Conservation (phyloP, 192 early-diverging fungal species). For the Mortierella claussenii region DNA sequence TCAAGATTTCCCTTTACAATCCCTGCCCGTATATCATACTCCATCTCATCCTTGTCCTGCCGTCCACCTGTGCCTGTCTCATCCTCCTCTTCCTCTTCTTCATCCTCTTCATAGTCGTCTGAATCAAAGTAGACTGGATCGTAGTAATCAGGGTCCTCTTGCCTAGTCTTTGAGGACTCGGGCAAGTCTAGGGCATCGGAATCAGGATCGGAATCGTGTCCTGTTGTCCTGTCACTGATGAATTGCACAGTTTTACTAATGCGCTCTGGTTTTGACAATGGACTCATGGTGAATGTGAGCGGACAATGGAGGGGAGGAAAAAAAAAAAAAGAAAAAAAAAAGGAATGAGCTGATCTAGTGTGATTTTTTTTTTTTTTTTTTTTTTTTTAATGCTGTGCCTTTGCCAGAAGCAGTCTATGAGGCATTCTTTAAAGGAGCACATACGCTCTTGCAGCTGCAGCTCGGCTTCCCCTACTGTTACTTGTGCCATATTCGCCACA, state of each 20-base stretch:
- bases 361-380: neutral
- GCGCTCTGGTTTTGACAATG: neutral
- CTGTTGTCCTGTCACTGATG: neutral
- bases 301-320: too few species aligned
- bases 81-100: conserved; percentile 2
- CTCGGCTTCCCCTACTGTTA: too few species aligned
- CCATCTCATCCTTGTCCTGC: conserved; percentile 34
- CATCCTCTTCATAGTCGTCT: conserved; percentile 42
- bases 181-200: conserved; percentile 2
- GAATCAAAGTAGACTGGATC: conserved; percentile 67
- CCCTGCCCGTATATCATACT: conserved; percentile 27
- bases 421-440: too few species aligned
- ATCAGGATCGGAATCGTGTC: conserved; percentile 11
- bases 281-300: too few species aligned
- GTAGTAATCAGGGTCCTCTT: conserved; percentile 52
- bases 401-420: too few species aligned
- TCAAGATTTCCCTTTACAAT: too few species aligned
- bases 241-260: conserved; percentile 9
- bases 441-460: too few species aligned
- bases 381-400: too few species aligned
- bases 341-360: too few species aligned
- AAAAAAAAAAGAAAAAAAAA: too few species aligned
- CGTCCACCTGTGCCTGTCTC: neutral
- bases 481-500: too few species aligned
- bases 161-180: conserved; percentile 9